Evolutionary conservation across 2,329 filamentous ascomycete species (phyloP).

Genomic region (Sphaerulina musiva): DNA sequence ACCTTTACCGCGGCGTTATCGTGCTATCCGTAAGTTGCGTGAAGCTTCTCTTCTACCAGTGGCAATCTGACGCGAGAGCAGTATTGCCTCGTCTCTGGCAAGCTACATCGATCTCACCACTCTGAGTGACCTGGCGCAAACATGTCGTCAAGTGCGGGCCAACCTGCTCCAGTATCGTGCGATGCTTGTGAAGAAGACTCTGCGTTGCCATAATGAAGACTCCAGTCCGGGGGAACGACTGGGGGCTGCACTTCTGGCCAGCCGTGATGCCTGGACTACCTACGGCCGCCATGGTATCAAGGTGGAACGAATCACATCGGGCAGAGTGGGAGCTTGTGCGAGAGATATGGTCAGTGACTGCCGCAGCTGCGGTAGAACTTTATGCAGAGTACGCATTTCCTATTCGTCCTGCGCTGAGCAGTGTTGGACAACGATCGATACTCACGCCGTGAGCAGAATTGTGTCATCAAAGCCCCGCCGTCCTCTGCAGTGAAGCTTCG

Average conservation of each 20-base stretch:
- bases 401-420: background rate
- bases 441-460: slow-evolving; percentile 58
- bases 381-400: slow-evolving; percentile 63
- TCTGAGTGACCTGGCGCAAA: slow-evolving; percentile 73
- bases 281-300: slow-evolving; percentile 27
- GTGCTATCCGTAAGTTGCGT: slow-evolving; percentile 58
- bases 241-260: slow-evolving; percentile 33
- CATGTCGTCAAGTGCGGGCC: slow-evolving; percentile 71
- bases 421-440: background rate
- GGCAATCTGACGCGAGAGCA: slow-evolving; percentile 37
- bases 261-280: slow-evolving; percentile 25
- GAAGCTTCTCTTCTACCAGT: background rate
- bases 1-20: slow-evolving; percentile 56
- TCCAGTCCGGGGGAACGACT: slow-evolving; percentile 50
- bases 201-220: slow-evolving; percentile 72
- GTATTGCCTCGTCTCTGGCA: slow-evolving; percentile 69
- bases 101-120: slow-evolving; percentile 78
- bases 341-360: slow-evolving; percentile 82
- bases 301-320: slow-evolving; percentile 45
- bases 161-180: slow-evolving; percentile 72
- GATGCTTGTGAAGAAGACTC: slow-evolving; percentile 64
- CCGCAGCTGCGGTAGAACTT: slow-evolving; percentile 65
- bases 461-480: slow-evolving; percentile 74
- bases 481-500: slow-evolving; percentile 61
- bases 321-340: slow-evolving; percentile 72